Evolutionary conservation across 805 yeast genomes (phyloP).

Genomic region (Metschnikowia borealis): DNA sequence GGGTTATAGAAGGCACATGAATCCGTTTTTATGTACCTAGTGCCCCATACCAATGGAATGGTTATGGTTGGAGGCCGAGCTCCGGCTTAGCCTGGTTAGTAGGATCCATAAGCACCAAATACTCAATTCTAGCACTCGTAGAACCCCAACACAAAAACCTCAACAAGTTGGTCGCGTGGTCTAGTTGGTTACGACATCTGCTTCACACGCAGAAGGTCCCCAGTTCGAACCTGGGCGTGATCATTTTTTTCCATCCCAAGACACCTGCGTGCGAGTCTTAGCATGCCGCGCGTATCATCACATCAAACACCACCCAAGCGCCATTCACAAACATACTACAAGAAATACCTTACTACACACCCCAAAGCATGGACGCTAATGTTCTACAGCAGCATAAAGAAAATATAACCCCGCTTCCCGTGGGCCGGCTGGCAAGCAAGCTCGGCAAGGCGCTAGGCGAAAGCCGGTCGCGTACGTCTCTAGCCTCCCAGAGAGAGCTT

Average conservation of each 20-base stretch:
- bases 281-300: not conserved
- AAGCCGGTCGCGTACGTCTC: conserved; percentile 4
- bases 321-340: not conserved
- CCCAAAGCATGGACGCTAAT: conserved; percentile 16
- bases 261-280: not conserved
- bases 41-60: too few species aligned
- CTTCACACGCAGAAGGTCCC: conserved; percentile 24
- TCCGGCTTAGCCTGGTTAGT: too few species aligned
- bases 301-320: not conserved
- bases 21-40: too few species aligned
- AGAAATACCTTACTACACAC: not conserved
- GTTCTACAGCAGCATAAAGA: conserved; percentile 57
- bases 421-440: conserved; percentile 65
- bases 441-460: conserved; percentile 43
- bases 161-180: conserved; percentile 18
- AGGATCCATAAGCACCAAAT: too few species aligned
- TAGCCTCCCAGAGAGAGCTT: conserved; percentile 31
- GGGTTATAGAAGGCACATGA: too few species aligned
- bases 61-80: too few species aligned
- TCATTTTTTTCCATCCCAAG: conserved; percentile 9
- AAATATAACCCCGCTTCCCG: conserved; percentile 61
- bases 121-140: too few species aligned
- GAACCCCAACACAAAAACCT: too few species aligned
- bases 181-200: conserved; percentile 22
- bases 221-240: conserved; percentile 23